Percentiles rank a stretch among this genome's conserved stretches.
Evolutionary conservation across 805 yeast species (phyloP).

Genomic region (Candida silvicultrix): DNA sequence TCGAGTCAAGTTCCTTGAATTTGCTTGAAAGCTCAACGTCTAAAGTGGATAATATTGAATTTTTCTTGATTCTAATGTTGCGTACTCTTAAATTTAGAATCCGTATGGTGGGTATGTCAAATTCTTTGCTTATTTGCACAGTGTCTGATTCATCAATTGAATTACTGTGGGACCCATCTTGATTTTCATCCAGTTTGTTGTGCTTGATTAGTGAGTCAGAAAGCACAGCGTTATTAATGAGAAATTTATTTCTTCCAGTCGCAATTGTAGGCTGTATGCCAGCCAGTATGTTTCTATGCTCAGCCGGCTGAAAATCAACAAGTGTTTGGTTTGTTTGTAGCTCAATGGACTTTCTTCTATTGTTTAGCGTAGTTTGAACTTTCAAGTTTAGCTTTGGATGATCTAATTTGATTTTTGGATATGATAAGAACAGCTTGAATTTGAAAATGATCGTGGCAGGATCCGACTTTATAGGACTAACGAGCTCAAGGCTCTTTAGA

Average conservation of each 20-base stretch:
- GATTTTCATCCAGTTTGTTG: slow-evolving; percentile 5
- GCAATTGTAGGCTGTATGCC: slow-evolving; percentile 2
- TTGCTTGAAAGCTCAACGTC: slow-evolving; percentile 41
- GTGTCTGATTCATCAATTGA: not conserved
- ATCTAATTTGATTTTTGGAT: slow-evolving; percentile 17
- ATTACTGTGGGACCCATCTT: not conserved
- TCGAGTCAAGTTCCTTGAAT: slow-evolving; percentile 19
- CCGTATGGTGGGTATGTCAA: slow-evolving; percentile 23
- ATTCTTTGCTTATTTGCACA: not conserved
- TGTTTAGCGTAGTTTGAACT: slow-evolving; percentile 1
- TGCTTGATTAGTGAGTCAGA: slow-evolving; percentile 13
- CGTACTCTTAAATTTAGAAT: slow-evolving; percentile 40
- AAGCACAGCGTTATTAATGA: slow-evolving; percentile 5
- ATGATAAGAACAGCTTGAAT: slow-evolving; percentile 11
- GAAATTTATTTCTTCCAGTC: slow-evolving; percentile 9
- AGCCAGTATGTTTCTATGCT: slow-evolving; percentile 12
- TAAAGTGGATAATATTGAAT: slow-evolving; percentile 39
- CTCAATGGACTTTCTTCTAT: not conserved
- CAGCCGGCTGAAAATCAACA: slow-evolving; percentile 11
- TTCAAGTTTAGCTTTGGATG: slow-evolving; percentile 11
- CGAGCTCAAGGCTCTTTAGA: not conserved
- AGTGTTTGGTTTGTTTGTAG: not conserved
- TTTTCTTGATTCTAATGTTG: slow-evolving; percentile 43
- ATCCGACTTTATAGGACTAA: not conserved
- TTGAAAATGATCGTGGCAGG: slow-evolving; percentile 4